A percentile compares a stretch with the other conserved stretches of the same genome.
These are phyloP conservation scores for Coemansia sp. DNA, from an alignment of 192 early-diverging fungal genomes.

Conservation along the genomic window DNA sequence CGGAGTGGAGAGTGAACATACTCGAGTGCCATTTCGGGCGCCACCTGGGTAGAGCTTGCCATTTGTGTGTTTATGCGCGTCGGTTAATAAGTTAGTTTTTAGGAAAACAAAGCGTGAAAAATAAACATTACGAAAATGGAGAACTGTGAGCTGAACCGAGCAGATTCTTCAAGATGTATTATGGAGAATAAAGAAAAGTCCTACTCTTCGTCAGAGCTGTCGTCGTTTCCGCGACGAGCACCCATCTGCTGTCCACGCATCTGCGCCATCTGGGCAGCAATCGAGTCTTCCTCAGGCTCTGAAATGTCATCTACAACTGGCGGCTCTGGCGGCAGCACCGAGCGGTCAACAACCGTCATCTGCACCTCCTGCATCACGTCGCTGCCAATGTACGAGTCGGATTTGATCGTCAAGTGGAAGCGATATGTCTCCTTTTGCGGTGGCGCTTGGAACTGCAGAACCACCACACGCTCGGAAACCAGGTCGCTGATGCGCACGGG, in stretches of 20 bases:
- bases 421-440: slow-evolving; percentile 77
- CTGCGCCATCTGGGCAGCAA: slow-evolving; percentile 93
- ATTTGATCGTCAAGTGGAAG: slow-evolving; percentile 82
- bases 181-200: background rate
- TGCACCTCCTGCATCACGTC: slow-evolving; percentile 78
- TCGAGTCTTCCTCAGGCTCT: slow-evolving; percentile 93
- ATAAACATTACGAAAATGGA: background rate
- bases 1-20: slow-evolving; percentile 25
- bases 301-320: slow-evolving; percentile 86
- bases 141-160: background rate
- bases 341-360: slow-evolving; percentile 69
- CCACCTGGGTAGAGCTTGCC: slow-evolving; percentile 9
- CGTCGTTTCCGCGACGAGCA: slow-evolving; percentile 35
- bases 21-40: slow-evolving; percentile 20
- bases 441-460: slow-evolving; percentile 93
- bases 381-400: slow-evolving; percentile 81
- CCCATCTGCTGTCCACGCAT: slow-evolving; percentile 70
- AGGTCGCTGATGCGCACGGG: slow-evolving; percentile 78
- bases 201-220: slow-evolving; percentile 57
- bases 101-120: background rate
- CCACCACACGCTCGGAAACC: slow-evolving; percentile 61
- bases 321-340: slow-evolving; percentile 69
- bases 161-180: too few relatives aligned
- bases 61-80: slow-evolving; percentile 3
- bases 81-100: slow-evolving; percentile 3